phyloP scores from a whole-genome alignment of 2,329 filamentous ascomycete species.

The Chrysoporthe deuterocubensis region DNA sequence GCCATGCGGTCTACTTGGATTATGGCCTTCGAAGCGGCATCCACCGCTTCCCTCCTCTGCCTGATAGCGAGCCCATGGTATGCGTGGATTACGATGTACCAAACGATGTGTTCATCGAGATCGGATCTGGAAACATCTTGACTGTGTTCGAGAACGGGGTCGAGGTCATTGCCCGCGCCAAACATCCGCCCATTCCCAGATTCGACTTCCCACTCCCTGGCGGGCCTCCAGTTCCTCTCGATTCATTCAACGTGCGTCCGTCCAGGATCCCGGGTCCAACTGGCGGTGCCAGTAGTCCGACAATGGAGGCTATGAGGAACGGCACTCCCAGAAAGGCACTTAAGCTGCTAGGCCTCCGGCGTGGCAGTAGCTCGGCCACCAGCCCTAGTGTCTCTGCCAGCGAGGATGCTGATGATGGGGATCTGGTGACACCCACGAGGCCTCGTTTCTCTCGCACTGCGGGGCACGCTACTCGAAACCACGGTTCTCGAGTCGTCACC shows the following conservation, averaged over 20 bases:
- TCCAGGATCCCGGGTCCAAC: slow-evolving; percentile 22
- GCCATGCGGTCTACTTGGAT: slow-evolving; percentile 24
- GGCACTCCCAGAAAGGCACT: slow-evolving; percentile 25
- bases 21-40: slow-evolving; percentile 23
- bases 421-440: slow-evolving; percentile 13
- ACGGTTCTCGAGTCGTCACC: not conserved
- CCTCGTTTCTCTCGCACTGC: not conserved
- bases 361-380: not conserved
- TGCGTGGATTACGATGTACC: slow-evolving; percentile 19
- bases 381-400: not conserved
- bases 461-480: not conserved
- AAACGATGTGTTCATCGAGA: slow-evolving; percentile 25
- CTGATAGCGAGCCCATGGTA: slow-evolving; percentile 28
- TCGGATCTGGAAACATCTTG: slow-evolving; percentile 26
- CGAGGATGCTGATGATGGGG: not conserved
- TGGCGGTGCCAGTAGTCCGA: slow-evolving; percentile 1
- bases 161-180: slow-evolving; percentile 14
- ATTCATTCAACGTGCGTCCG: not conserved
- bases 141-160: slow-evolving; percentile 14
- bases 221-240: slow-evolving; percentile 1
- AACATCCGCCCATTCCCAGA: slow-evolving; percentile 8
- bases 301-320: slow-evolving; percentile 21
- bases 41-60: slow-evolving; percentile 26
- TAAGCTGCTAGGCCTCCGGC: slow-evolving; percentile 19
- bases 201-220: not conserved